These are phyloP conservation scores for Solanum arcanum DNA, from an alignment of 257 asterid genomes.

Conservation along the genomic window DNA sequence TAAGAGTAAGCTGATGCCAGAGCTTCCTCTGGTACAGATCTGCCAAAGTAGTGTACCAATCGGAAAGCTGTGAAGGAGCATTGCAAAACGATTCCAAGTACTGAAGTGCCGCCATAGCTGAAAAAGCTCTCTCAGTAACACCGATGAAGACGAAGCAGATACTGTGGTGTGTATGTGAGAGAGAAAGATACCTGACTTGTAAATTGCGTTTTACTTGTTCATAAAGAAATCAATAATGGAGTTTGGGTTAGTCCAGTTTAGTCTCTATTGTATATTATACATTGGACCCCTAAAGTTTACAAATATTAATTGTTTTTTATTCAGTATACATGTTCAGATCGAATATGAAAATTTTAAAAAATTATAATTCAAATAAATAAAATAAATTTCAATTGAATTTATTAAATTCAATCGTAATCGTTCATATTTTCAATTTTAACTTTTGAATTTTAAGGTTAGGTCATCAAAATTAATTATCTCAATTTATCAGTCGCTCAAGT, in stretches of 20 bases:
- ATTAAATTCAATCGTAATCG: too few relatives aligned
- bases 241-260: neutral
- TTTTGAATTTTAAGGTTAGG: too few relatives aligned
- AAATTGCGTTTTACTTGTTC: neutral
- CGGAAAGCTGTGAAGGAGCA: slow-evolving; percentile 73
- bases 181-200: neutral
- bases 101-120: slow-evolving; percentile 80
- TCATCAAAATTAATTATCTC: neutral
- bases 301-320: neutral
- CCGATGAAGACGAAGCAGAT: neutral
- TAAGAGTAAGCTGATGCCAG: slow-evolving; percentile 93
- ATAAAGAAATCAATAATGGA: neutral
- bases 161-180: neutral
- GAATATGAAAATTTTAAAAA: neutral
- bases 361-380: too few relatives aligned
- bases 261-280: neutral
- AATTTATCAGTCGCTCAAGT: accelerated
- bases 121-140: neutral
- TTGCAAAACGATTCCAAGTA: slow-evolving; percentile 59
- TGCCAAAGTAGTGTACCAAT: slow-evolving; percentile 72
- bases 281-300: neutral
- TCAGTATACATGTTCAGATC: accelerated
- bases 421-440: accelerated
- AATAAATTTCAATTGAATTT: too few relatives aligned
- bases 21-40: slow-evolving; percentile 96